phyloP scores from a whole-genome alignment of 176 grass and related monocot species.

The Canna indica region DNA sequence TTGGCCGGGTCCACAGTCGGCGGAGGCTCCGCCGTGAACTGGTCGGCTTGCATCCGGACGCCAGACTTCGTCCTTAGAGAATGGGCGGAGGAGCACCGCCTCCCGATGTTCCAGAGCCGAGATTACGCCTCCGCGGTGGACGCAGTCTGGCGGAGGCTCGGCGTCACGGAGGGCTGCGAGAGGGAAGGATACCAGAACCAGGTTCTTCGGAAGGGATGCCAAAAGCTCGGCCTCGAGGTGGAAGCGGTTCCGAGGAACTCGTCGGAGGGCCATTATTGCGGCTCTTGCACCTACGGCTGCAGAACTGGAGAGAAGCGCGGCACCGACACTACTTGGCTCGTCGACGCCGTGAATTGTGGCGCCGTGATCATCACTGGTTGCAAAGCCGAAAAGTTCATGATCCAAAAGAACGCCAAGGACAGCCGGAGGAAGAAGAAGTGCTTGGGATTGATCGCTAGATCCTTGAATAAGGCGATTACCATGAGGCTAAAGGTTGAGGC shows the following conservation, averaged over 20 bases:
- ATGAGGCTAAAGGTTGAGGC: slow-evolving; percentile 49
- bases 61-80: slow-evolving; percentile 41
- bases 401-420: slow-evolving; percentile 15
- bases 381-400: slow-evolving; percentile 69
- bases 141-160: slow-evolving; percentile 49
- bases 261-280: slow-evolving; percentile 63
- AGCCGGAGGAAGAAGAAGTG: slow-evolving; percentile 30
- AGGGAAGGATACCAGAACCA: slow-evolving; percentile 83
- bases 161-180: slow-evolving; percentile 37
- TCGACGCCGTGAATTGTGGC: slow-evolving; percentile 55
- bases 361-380: slow-evolving; percentile 64
- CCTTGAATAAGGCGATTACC: slow-evolving; percentile 31
- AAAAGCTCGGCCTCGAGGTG: slow-evolving; percentile 51
- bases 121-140: slow-evolving; percentile 73
- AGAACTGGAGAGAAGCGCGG: slow-evolving; percentile 68
- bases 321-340: slow-evolving; percentile 77
- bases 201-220: slow-evolving; percentile 67
- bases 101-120: slow-evolving; percentile 40
- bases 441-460: slow-evolving; percentile 46
- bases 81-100: slow-evolving; percentile 38
- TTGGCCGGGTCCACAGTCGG: slow-evolving; percentile 71
- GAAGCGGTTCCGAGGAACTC: slow-evolving; percentile 54
- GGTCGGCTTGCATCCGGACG: slow-evolving; percentile 77
- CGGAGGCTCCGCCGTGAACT: slow-evolving; percentile 77
- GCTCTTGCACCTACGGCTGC: slow-evolving; percentile 65